Evolutionary conservation across 352 stramenopile species (phyloP).

Genomic region (Nothophytophthora sp.): DNA sequence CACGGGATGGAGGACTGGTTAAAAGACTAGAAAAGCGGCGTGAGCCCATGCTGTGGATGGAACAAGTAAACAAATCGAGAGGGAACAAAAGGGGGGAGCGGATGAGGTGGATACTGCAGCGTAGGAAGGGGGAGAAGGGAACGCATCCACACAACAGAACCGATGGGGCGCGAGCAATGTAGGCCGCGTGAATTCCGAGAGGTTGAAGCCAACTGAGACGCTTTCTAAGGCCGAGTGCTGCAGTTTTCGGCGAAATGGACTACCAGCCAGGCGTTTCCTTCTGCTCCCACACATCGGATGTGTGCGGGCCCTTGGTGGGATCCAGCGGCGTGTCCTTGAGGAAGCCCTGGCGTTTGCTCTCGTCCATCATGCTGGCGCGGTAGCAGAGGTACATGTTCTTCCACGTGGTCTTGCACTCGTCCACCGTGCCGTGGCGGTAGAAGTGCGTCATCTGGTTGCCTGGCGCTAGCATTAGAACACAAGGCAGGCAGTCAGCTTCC

Average conservation of each 20-base stretch:
- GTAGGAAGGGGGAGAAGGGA: not conserved
- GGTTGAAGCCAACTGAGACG: no score
- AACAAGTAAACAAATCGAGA: slow-evolving; percentile 18
- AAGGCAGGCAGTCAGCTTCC: no score
- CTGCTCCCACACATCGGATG: slow-evolving; percentile 58
- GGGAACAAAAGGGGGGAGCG: slow-evolving; percentile 5
- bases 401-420: slow-evolving; percentile 84
- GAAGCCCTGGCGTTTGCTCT: slow-evolving; percentile 69
- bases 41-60: slow-evolving; percentile 4
- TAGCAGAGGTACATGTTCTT: slow-evolving; percentile 84
- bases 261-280: slow-evolving; percentile 82
- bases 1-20: slow-evolving; percentile 83
- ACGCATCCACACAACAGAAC: slow-evolving; percentile 10
- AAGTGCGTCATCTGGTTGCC: slow-evolving; percentile 84
- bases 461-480: slow-evolving; percentile 36
- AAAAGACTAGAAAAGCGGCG: slow-evolving; percentile 58
- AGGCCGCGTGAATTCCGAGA: no score
- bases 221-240: no score
- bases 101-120: not conserved
- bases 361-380: slow-evolving; percentile 77
- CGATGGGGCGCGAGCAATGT: no score
- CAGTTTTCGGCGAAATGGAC: not conserved
- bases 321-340: slow-evolving; percentile 71
- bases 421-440: slow-evolving; percentile 67
- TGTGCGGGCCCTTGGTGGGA: slow-evolving; percentile 48